These are phyloP conservation scores for Fusarium brachygibbosum DNA, from an alignment of 2,329 filamentous ascomycete species.

Conservation along the genomic window DNA sequence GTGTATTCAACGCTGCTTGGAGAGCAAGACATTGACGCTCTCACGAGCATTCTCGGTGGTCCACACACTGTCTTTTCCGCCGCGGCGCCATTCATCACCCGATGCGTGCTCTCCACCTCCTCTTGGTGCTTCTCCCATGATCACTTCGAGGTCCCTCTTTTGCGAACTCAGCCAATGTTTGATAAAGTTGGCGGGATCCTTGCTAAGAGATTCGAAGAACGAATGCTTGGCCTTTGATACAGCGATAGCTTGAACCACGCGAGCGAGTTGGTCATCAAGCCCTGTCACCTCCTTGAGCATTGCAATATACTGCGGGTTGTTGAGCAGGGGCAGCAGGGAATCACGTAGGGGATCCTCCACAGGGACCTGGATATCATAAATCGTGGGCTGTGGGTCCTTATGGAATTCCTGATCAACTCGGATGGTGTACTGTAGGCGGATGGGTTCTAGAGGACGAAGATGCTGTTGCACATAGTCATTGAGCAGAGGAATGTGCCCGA, in stretches of 20 bases:
- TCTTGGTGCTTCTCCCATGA: conserved; percentile 83
- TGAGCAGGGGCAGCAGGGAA: conserved; percentile 74
- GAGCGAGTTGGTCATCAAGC: conserved; percentile 87
- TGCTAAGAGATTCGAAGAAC: conserved; percentile 83
- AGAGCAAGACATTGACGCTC: conserved; percentile 72
- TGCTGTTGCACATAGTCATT: conserved; percentile 84
- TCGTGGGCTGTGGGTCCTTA: conserved; percentile 78
- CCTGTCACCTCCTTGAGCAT: conserved; percentile 81
- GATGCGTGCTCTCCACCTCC: conserved; percentile 68
- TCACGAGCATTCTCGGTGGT: conserved; percentile 70
- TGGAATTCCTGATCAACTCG: conserved; percentile 90
- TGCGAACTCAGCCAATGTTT: conserved; percentile 91
- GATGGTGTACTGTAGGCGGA: conserved; percentile 91
- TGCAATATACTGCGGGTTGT: conserved; percentile 76
- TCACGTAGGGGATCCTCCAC: conserved; percentile 85
- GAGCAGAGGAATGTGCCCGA: conserved; percentile 87
- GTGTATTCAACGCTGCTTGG: conserved; percentile 60
- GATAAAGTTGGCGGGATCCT: conserved; percentile 87
- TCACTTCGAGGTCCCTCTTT: conserved; percentile 88
- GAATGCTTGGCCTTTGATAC: conserved; percentile 91
- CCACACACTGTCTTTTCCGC: conserved; percentile 69
- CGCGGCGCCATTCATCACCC: conserved; percentile 78
- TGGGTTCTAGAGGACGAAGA: conserved; percentile 81
- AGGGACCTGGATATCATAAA: conserved; percentile 90
- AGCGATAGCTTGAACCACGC: conserved; percentile 84